phyloP scores from a whole-genome alignment of 257 asterid species.

The Solanum infundibuliforme region DNA sequence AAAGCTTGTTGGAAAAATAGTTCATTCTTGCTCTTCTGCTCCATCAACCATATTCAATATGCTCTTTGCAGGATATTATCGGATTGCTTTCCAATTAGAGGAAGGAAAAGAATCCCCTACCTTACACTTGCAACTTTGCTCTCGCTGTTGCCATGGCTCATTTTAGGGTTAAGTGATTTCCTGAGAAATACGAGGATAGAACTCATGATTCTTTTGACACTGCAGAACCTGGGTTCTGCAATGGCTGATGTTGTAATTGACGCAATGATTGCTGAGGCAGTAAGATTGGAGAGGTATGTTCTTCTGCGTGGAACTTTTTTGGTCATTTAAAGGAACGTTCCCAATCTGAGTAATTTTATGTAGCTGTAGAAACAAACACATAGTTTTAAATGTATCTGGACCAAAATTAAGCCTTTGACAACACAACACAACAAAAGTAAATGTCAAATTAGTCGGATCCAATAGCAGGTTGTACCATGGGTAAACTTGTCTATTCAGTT shows the following conservation, averaged over 20 bases:
- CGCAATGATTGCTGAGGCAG: conserved; percentile 99
- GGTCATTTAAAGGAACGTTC: not conserved
- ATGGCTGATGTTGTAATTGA: conserved; percentile 99
- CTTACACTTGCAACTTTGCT: conserved; percentile 63
- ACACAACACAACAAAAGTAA: not conserved
- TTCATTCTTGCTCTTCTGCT: not conserved
- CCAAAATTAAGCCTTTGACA: not conserved
- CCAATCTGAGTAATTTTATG: not conserved
- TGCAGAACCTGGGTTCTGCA: conserved; percentile 93
- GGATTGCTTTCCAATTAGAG: conserved; percentile 82
- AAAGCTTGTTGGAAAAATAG: not conserved
- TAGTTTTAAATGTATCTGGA: not conserved
- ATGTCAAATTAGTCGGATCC: not conserved
- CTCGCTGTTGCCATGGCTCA: conserved; percentile 77
- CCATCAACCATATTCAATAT: conserved; percentile 1
- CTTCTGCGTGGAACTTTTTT: not conserved
- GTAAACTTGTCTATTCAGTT: not conserved
- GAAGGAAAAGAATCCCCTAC: conserved; percentile 85
- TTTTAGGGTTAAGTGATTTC: conserved; percentile 42
- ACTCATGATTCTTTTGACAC: conserved; percentile 71
- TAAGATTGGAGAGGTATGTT: conserved; percentile 70
- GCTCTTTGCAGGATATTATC: conserved; percentile 64
- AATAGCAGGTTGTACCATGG: not conserved
- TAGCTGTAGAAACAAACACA: not conserved
- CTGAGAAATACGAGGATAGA: conserved; percentile 53